Evolutionary conservation across 352 stramenopile genomes (phyloP).

Genomic region (Pythium aristosporum): DNA sequence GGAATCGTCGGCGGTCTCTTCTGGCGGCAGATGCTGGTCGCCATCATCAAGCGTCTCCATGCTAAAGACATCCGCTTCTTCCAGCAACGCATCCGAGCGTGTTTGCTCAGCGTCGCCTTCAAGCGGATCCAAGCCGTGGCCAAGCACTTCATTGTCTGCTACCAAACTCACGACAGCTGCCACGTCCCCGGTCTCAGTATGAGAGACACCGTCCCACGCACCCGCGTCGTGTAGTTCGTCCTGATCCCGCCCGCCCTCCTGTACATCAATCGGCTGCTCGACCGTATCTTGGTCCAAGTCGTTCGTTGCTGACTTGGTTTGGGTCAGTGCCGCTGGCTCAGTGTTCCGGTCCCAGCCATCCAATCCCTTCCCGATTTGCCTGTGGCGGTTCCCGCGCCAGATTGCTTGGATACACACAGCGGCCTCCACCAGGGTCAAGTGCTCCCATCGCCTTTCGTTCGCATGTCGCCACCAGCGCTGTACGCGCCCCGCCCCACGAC

Average conservation of each 20-base stretch:
- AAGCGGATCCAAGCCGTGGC: not conserved
- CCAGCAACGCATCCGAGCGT: not conserved
- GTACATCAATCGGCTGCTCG: not conserved
- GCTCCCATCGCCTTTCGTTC: constrained; percentile 18
- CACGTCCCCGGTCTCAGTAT: too few species aligned
- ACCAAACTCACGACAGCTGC: not conserved
- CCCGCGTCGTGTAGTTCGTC: not conserved
- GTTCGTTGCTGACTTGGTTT: not conserved
- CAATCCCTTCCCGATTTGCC: not conserved
- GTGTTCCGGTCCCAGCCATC: not conserved
- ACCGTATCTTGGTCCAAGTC: not conserved
- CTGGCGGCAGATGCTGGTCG: not conserved
- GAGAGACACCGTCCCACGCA: not conserved
- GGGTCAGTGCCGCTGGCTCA: not conserved
- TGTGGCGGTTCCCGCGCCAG: constrained; percentile 32
- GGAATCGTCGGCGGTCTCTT: not conserved
- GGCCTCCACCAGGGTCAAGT: constrained; percentile 36
- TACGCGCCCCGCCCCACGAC: constrained; percentile 16
- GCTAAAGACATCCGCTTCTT: not conserved
- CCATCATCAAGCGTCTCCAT: not conserved
- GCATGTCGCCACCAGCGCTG: constrained; percentile 51
- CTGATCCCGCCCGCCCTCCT: not conserved
- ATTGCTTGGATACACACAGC: constrained; percentile 48
- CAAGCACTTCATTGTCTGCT: not conserved
- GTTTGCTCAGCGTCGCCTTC: not conserved